phyloP scores from a whole-genome alignment of 73 alveolate species.

The Vitrella brassicaformis region DNA sequence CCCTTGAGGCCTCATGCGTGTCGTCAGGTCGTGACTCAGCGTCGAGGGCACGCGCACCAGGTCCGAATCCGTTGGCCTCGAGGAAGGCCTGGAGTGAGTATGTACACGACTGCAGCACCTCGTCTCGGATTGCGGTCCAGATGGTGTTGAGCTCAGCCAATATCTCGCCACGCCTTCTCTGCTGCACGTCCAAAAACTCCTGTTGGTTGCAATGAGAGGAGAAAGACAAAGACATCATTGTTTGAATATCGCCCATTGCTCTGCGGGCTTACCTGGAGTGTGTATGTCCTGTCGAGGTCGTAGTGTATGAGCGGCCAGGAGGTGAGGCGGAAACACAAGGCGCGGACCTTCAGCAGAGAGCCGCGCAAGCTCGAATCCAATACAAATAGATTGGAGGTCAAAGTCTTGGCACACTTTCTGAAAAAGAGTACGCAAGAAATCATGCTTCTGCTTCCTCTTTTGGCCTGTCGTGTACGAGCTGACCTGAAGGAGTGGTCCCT shows the following conservation, averaged over 20 bases:
- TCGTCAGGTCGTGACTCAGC: too few relatives aligned
- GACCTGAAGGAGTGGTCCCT: conserved; percentile 1
- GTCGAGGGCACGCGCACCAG: too few relatives aligned
- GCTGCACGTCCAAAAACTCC: conserved; percentile 25
- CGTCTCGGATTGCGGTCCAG: conserved; percentile 22
- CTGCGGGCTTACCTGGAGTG: too few relatives aligned
- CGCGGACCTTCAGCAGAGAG: conserved; percentile 8
- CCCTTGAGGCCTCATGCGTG: too few relatives aligned
- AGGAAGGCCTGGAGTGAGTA: conserved; percentile 5
- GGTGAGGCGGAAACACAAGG: background rate
- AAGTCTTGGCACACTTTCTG: conserved; percentile 9
- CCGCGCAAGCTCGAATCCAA: conserved; percentile 26
- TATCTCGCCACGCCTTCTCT: conserved; percentile 11
- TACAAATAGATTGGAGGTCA: conserved; percentile 23
- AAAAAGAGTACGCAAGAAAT: too few relatives aligned
- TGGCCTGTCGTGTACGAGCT: too few relatives aligned
- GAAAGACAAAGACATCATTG: too few relatives aligned
- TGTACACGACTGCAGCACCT: conserved; percentile 2
- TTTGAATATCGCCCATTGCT: too few relatives aligned
- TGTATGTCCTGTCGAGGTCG: too few relatives aligned
- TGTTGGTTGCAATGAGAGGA: too few relatives aligned
- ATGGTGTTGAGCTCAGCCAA: conserved; percentile 5
- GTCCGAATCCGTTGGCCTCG: conserved; percentile 29
- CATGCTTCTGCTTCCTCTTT: too few relatives aligned
- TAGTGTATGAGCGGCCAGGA: too few relatives aligned